Percentiles rank a stretch among this genome's conserved stretches.
These are phyloP conservation scores for Scytalidium lignicola DNA, from an alignment of 2,329 filamentous ascomycete genomes.

Conservation along the genomic window DNA sequence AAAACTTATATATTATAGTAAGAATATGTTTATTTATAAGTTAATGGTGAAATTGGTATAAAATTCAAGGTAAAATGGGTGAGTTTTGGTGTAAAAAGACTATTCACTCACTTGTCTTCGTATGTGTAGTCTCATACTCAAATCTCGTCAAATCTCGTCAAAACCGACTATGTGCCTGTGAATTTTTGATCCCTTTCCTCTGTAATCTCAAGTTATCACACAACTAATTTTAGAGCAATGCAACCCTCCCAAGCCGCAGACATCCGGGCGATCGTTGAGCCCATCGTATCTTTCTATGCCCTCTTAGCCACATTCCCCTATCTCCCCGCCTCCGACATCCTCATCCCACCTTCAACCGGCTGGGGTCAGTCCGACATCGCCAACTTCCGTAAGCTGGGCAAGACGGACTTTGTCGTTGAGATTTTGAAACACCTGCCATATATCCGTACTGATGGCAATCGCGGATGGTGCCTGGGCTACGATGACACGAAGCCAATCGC, in stretches of 20 bases:
- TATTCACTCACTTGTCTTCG: no score
- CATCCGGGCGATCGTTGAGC: conserved; percentile 1
- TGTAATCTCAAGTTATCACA: no score
- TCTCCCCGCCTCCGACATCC: conserved; percentile 1
- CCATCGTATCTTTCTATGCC: conserved; percentile 2
- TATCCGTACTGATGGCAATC: conserved; percentile 1
- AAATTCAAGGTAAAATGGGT: no score
- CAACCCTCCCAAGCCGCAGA: not conserved
- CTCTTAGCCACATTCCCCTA: conserved; percentile 2
- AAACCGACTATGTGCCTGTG: no score
- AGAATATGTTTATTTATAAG: no score
- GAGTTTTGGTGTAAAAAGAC: no score
- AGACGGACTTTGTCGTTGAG: conserved; percentile 2
- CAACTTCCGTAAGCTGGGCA: conserved; percentile 2
- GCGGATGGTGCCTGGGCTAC: not conserved
- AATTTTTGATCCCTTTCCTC: no score
- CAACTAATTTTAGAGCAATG: no score
- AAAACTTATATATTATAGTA: no score
- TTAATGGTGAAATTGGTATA: no score
- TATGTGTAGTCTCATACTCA: no score
- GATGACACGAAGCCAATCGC: conserved; percentile 1
- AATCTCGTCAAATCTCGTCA: no score
- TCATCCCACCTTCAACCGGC: not conserved
- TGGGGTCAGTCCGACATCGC: not conserved
- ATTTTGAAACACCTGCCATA: conserved; percentile 1